Percentiles rank a stretch among this genome's conserved stretches.
These are phyloP conservation scores for Cladosporium sp. DNA, from an alignment of 2,329 filamentous ascomycete genomes.

Conservation along the genomic window DNA sequence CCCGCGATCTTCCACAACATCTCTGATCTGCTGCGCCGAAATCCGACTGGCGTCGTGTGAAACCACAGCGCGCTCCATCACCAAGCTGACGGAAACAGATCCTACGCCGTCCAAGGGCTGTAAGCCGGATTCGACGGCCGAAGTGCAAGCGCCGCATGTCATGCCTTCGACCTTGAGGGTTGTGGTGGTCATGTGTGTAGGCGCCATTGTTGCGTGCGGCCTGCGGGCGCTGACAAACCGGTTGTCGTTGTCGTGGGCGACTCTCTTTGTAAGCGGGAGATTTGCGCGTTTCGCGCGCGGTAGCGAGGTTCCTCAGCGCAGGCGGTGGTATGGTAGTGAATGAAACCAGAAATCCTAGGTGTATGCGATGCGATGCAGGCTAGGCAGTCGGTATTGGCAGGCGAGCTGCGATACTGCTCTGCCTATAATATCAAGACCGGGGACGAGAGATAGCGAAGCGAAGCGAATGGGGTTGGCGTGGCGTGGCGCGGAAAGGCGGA, in stretches of 20 bases:
- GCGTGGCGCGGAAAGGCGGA: background rate
- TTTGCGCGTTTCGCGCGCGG: background rate
- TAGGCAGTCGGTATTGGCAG: background rate
- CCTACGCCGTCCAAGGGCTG: constrained; percentile 74
- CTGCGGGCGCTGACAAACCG: background rate
- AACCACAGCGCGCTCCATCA: constrained; percentile 91
- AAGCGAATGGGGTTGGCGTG: background rate
- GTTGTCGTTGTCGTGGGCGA: background rate
- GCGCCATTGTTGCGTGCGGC: constrained; percentile 4
- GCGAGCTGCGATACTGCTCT: constrained; percentile 1
- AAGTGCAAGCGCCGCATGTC: constrained; percentile 87
- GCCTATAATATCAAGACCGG: background rate
- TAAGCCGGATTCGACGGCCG: constrained; percentile 85
- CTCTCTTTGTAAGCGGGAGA: background rate
- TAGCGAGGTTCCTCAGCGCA: too few relatives aligned
- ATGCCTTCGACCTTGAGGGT: constrained; percentile 85
- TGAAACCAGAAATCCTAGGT: too few relatives aligned
- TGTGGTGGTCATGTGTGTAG: constrained; percentile 71
- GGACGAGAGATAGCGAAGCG: constrained; percentile 7
- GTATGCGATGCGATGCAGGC: too few relatives aligned
- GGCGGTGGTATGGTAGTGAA: background rate
- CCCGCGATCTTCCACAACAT: constrained; percentile 85
- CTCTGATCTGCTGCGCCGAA: constrained; percentile 68
- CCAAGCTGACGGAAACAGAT: constrained; percentile 84
- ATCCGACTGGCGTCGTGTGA: constrained; percentile 78